Percentiles rank a stretch among this genome's conserved stretches.
Evolutionary conservation across 1,284 basidiomycete genomes (phyloP).

Genomic region (Fomitopsis pinicola): DNA sequence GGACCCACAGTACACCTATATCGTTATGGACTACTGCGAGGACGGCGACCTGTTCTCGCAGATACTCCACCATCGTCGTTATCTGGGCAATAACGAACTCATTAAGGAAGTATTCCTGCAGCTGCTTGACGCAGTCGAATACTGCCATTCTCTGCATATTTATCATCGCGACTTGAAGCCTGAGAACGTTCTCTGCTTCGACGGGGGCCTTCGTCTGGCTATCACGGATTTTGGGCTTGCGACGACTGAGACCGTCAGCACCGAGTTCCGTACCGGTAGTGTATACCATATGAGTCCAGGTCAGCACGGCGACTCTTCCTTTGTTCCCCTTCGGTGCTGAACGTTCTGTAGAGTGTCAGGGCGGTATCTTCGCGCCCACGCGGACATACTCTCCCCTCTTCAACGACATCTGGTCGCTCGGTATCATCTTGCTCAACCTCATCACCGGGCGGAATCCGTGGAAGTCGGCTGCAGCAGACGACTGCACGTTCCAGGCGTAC

Average conservation of each 20-base stretch:
- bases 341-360: slow-evolving; percentile 78
- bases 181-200: slow-evolving; percentile 92
- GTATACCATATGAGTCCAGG: slow-evolving; percentile 97
- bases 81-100: slow-evolving; percentile 74
- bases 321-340: slow-evolving; percentile 11
- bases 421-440: slow-evolving; percentile 93
- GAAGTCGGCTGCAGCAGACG: slow-evolving; percentile 86
- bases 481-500: slow-evolving; percentile 76
- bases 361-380: slow-evolving; percentile 68
- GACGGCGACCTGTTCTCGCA: slow-evolving; percentile 92
- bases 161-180: slow-evolving; percentile 98
- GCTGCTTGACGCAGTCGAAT: slow-evolving; percentile 91
- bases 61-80: slow-evolving; percentile 72
- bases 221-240: slow-evolving; percentile 98
- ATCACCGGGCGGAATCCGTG: slow-evolving; percentile 96
- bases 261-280: slow-evolving; percentile 94
- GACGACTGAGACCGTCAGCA: slow-evolving; percentile 83
- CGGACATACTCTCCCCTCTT: slow-evolving; percentile 81
- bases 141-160: slow-evolving; percentile 84
- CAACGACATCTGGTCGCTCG: slow-evolving; percentile 98
- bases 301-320: slow-evolving; percentile 29
- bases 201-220: slow-evolving; percentile 76
- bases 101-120: slow-evolving; percentile 90
- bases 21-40: slow-evolving; percentile 68
- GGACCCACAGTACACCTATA: slow-evolving; percentile 61